These are phyloP conservation scores for Heracleum sosnowskyi DNA, from an alignment of 129 eudicot genomes.

Conservation along the genomic window DNA sequence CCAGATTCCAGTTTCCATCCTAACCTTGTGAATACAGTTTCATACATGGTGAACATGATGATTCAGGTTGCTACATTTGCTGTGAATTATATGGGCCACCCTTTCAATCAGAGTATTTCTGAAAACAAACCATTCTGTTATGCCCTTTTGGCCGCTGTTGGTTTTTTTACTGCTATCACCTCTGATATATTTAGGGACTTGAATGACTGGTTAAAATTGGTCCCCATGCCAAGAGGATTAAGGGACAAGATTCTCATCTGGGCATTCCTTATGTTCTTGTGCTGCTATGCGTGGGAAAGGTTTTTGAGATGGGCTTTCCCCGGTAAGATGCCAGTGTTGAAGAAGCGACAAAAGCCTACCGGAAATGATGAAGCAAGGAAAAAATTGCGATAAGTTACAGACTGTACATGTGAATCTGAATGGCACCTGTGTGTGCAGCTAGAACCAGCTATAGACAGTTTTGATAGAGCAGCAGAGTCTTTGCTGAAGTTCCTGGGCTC, in stretches of 20 bases:
- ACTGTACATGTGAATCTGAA: constrained; percentile 4
- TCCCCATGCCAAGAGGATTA: constrained; percentile 57
- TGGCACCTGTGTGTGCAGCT: background rate
- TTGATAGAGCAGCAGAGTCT: constrained; percentile 3
- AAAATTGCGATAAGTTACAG: constrained; percentile 27
- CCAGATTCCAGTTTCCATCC: constrained; percentile 81
- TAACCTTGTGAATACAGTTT: constrained; percentile 77
- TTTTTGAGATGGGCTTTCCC: constrained; percentile 91
- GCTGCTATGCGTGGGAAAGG: constrained; percentile 77
- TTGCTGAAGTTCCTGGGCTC: background rate
- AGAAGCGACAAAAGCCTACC: constrained; percentile 33
- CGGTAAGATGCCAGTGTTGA: constrained; percentile 75
- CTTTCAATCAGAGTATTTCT: constrained; percentile 75
- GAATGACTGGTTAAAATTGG: constrained; percentile 77
- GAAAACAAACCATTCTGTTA: constrained; percentile 64
- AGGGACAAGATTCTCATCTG: constrained; percentile 65
- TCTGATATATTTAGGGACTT: constrained; percentile 69
- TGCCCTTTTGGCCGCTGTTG: constrained; percentile 66
- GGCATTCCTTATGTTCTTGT: constrained; percentile 59
- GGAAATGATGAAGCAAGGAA: constrained; percentile 29
- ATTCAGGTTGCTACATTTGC: constrained; percentile 94
- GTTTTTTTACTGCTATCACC: constrained; percentile 63
- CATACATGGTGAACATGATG: constrained; percentile 89
- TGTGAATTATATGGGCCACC: constrained; percentile 94
- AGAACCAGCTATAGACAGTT: background rate